These are phyloP conservation scores for Priceomyces castillae DNA, from an alignment of 805 yeast genomes.

Conservation along the genomic window DNA sequence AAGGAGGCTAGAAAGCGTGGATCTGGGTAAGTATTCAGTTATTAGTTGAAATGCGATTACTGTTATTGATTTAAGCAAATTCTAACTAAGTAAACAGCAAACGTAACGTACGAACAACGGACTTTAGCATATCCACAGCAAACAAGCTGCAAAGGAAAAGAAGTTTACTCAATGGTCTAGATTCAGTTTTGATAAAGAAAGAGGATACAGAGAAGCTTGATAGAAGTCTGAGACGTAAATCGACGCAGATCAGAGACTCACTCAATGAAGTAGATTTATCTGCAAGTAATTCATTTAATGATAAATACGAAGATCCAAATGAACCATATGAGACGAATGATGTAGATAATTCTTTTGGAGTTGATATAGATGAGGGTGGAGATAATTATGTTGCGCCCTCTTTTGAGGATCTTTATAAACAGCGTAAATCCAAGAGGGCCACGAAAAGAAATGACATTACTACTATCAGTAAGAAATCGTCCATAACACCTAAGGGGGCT, in stretches of 20 bases:
- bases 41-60: not conserved
- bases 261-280: conserved; percentile 2
- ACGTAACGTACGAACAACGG: conserved; percentile 8
- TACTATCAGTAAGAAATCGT: not conserved
- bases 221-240: conserved; percentile 6
- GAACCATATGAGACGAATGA: not conserved
- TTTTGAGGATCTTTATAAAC: not conserved
- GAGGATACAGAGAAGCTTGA: conserved; percentile 16
- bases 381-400: not conserved
- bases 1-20: conserved; percentile 38
- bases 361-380: not conserved
- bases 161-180: conserved; percentile 13
- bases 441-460: not conserved
- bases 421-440: not conserved
- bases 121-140: conserved; percentile 5
- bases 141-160: conserved; percentile 1
- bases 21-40: conserved; percentile 36
- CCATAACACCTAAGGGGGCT: not conserved
- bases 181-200: conserved; percentile 24
- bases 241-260: conserved; percentile 3
- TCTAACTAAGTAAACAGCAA: conserved; percentile 8
- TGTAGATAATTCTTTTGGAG: not conserved
- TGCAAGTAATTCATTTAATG: not conserved
- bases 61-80: not conserved
- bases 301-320: not conserved